These are phyloP conservation scores for Cystobasidium slooffiae DNA, from an alignment of 1,284 basidiomycete genomes.

Conservation along the genomic window DNA sequence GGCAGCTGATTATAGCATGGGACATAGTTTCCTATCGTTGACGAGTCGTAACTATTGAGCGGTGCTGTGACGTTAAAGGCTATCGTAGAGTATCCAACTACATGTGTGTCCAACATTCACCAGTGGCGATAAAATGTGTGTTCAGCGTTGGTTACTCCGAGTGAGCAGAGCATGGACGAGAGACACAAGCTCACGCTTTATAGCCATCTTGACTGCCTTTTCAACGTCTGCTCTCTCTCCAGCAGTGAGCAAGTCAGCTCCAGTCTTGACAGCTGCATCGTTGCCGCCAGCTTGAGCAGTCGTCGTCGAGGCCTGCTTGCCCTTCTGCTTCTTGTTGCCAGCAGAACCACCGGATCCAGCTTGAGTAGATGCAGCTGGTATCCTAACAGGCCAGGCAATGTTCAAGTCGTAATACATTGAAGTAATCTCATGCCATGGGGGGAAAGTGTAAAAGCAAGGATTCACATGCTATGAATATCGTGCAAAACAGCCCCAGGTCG, in stretches of 20 bases:
- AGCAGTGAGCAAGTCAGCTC: slow-evolving; percentile 15
- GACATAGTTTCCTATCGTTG: slow-evolving; percentile 21
- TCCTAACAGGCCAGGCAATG: slow-evolving; percentile 41
- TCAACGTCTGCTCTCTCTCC: slow-evolving; percentile 19
- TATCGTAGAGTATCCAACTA: slow-evolving; percentile 45
- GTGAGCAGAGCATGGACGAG: neutral
- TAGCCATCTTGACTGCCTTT: slow-evolving; percentile 40
- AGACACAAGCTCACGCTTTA: slow-evolving; percentile 27
- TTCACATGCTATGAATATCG: neutral
- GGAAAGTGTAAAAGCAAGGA: neutral
- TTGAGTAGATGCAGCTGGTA: slow-evolving; percentile 9
- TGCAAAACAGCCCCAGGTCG: too few relatives aligned
- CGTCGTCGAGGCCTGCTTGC: slow-evolving; percentile 32
- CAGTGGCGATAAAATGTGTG: slow-evolving; percentile 6
- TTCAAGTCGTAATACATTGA: slow-evolving; percentile 45
- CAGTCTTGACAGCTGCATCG: slow-evolving; percentile 5
- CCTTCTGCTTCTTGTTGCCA: slow-evolving; percentile 28
- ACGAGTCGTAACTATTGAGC: slow-evolving; percentile 15
- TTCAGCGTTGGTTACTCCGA: neutral
- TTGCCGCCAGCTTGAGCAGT: slow-evolving; percentile 1
- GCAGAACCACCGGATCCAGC: neutral
- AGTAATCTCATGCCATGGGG: neutral
- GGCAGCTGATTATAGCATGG: slow-evolving; percentile 42
- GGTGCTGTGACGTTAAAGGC: slow-evolving; percentile 44
- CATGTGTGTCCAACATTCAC: neutral